These are phyloP conservation scores for Cicer chorassanicum DNA, from an alignment of 306 rosid genomes.

Conservation along the genomic window DNA sequence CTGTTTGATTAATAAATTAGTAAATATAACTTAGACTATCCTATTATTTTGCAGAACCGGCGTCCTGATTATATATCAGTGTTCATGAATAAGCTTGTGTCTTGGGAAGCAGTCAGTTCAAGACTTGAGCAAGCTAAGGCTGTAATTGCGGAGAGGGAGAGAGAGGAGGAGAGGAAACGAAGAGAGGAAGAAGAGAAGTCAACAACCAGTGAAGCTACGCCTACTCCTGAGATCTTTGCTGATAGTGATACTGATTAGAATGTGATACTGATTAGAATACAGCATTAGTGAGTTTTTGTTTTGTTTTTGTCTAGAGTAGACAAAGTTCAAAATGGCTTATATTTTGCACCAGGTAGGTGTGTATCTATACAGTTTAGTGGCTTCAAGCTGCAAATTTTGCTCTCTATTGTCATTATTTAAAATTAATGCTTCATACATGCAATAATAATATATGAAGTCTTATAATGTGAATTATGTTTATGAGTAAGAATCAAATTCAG, in stretches of 20 bases:
- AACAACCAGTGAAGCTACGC: conserved; percentile 23
- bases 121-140: conserved; percentile 81
- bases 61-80: conserved; percentile 71
- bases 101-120: conserved; percentile 80
- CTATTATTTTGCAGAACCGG: conserved; percentile 56
- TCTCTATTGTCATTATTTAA: neutral
- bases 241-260: conserved; percentile 52
- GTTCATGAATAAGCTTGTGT: conserved; percentile 78
- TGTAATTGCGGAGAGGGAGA: conserved; percentile 57
- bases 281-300: conserved; percentile 35
- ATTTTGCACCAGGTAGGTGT: neutral
- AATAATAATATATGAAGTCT: neutral
- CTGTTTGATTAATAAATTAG: conserved; percentile 18
- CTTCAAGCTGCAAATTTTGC: conserved; percentile 19
- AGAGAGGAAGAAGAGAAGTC: conserved; percentile 48
- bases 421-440: neutral
- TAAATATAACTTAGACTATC: conserved; percentile 30
- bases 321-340: conserved; percentile 22
- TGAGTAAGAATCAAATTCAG: too few relatives aligned
- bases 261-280: conserved; percentile 49
- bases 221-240: conserved; percentile 47
- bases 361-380: neutral
- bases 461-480: neutral
- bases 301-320: neutral
- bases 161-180: conserved; percentile 52